Evolutionary conservation across 2,329 filamentous ascomycete genomes (phyloP).

Genomic region (Boeremia exigua): DNA sequence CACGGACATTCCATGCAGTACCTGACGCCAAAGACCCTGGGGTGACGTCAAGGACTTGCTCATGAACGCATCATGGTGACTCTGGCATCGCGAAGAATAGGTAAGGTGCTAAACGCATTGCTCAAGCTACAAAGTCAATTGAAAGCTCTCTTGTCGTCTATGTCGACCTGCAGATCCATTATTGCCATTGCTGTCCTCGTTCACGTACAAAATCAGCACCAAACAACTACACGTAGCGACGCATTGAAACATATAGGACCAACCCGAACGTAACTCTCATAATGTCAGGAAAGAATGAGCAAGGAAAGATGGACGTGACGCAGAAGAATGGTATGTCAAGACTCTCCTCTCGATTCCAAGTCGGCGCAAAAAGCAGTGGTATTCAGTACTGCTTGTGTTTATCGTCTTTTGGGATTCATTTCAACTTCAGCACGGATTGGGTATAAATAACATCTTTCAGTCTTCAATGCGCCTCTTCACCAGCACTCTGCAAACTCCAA

Average conservation of each 20-base stretch:
- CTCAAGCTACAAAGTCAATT: constrained; percentile 3
- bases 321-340: constrained; percentile 33
- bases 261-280: neutral
- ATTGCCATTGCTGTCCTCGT: neutral
- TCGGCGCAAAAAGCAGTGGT: neutral
- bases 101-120: constrained; percentile 3
- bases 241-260: neutral
- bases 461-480: constrained; percentile 34
- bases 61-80: constrained; percentile 19
- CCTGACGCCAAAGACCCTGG: constrained; percentile 11
- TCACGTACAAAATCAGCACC: no score
- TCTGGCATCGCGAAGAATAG: constrained; percentile 7
- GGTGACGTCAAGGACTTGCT: constrained; percentile 15
- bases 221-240: neutral
- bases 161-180: neutral
- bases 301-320: constrained; percentile 33
- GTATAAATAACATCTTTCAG: constrained; percentile 11
- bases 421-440: no score
- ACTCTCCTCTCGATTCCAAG: no score
- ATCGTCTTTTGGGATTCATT: no score
- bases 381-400: neutral
- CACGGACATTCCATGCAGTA: neutral
- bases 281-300: constrained; percentile 20
- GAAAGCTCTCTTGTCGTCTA: neutral
- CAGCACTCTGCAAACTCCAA: constrained; percentile 23